A percentile compares a stretch with the other conserved stretches of the same genome.
Conservation (phyloP, 202 grass and related monocot species). For the Panicum hallii region DNA sequence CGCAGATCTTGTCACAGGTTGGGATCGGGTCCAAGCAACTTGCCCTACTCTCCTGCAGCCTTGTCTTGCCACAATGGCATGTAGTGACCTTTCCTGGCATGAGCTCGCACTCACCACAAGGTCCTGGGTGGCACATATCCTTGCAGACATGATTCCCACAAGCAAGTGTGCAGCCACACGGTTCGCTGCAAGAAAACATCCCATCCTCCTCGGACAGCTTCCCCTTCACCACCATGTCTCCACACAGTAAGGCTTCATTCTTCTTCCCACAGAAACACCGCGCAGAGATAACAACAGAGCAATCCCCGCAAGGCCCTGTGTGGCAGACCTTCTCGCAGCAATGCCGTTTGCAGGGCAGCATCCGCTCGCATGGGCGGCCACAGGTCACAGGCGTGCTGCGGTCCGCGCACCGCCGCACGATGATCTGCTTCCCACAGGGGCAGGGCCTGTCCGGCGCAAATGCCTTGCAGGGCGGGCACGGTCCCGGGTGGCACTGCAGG, state of each 20-base stretch:
- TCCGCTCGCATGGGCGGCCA: constrained; percentile 63
- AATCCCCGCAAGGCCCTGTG: constrained; percentile 69
- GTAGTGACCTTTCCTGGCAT: constrained; percentile 66
- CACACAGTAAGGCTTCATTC: constrained; percentile 70
- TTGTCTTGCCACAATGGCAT: constrained; percentile 86
- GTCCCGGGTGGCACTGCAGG: constrained; percentile 94
- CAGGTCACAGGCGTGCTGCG: constrained; percentile 69
- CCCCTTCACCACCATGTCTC: constrained; percentile 81
- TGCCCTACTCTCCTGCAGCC: constrained; percentile 56
- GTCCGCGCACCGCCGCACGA: constrained; percentile 75
- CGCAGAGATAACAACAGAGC: constrained; percentile 56
- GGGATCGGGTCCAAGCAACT: constrained; percentile 84
- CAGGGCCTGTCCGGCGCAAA: constrained; percentile 72
- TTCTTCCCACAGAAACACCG: constrained; percentile 83
- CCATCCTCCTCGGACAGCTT: constrained; percentile 57
- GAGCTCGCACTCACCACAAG: constrained; percentile 78
- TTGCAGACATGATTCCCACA: constrained; percentile 80
- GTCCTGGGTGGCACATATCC: constrained; percentile 80
- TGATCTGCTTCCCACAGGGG: constrained; percentile 80
- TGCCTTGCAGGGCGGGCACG: constrained; percentile 92
- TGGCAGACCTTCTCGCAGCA: constrained; percentile 80
- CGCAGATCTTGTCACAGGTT: constrained; percentile 77
- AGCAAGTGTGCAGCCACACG: constrained; percentile 52
- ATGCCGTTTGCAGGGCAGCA: constrained; percentile 74
- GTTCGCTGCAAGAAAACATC: constrained; percentile 77